A percentile compares a stretch with the other conserved stretches of the same genome.
These are phyloP conservation scores for Boletales sp. DNA, from an alignment of 768 basidiomycete species.

Conservation along the genomic window DNA sequence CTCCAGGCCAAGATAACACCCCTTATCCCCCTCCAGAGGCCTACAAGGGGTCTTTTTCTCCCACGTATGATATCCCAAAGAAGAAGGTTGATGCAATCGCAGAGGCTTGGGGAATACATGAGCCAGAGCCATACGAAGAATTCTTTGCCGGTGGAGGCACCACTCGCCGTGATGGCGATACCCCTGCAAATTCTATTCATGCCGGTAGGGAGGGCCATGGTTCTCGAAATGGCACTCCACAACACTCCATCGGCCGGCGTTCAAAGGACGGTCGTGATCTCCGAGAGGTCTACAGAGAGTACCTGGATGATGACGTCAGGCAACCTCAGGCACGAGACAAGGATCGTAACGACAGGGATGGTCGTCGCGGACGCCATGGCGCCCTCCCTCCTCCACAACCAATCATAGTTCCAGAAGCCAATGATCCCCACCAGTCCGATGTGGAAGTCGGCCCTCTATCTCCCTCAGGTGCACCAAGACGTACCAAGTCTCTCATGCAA, in stretches of 20 bases:
- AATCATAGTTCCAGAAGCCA: constrained; percentile 66
- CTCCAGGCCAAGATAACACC: constrained; percentile 37
- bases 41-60: constrained; percentile 43
- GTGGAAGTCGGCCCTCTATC: constrained; percentile 38
- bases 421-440: constrained; percentile 41
- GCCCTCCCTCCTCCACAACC: constrained; percentile 78
- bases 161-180: constrained; percentile 45
- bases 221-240: constrained; percentile 35
- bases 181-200: constrained; percentile 65
- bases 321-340: constrained; percentile 26
- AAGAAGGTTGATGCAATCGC: constrained; percentile 87
- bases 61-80: constrained; percentile 60
- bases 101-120: constrained; percentile 91
- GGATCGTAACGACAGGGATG: constrained; percentile 33
- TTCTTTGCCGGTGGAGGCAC: constrained; percentile 78
- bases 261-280: constrained; percentile 50
- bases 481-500: constrained; percentile 81
- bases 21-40: constrained; percentile 50
- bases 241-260: constrained; percentile 34
- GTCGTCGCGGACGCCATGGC: constrained; percentile 44
- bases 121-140: constrained; percentile 88
- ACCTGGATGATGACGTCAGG: constrained; percentile 37
- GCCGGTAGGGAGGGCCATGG: constrained; percentile 54
- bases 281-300: constrained; percentile 44
- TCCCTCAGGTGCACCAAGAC: constrained; percentile 52